Evolutionary conservation across 1,284 basidiomycete genomes (phyloP), one percentile per base, ranked within the genome.

Genomic region (Ustilago tritici): DNA sequence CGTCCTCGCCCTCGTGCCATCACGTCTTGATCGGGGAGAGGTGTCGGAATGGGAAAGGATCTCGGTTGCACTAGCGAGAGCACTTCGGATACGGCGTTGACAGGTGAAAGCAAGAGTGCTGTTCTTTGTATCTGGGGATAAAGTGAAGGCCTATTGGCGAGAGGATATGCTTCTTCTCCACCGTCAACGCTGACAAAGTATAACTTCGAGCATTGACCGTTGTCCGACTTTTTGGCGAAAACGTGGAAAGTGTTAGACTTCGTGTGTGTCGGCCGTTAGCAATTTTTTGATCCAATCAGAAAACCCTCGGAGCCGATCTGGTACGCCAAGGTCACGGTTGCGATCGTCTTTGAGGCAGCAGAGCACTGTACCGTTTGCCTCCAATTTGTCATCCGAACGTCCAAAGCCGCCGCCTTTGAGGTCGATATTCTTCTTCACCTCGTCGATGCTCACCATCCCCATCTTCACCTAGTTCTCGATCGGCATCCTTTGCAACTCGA

Each of bases 331-430:
- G 40, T n/a, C 58, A 47, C 9, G 12, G 4, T 49, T 60, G 60
- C 70, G 70, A 73, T 73, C 70, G 64, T 28, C 36, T 32, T 35
- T 46, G 56, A 34, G 32, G 6, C 19, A 38, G 38, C 64, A 41
- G 53, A 60, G 56, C 60, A 57, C 36, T 43, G 52, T 46, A 49
- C 52, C n/a, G 11, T 64, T 38, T 31, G 54, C 54, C n/a, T 43
- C 61, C 65, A 74, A 68, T 74, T 74, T 74, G 71, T 74, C 71
- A 74, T 74, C 71, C 62, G 23, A 57, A 59, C 46, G 28, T 49
- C 41, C 17, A 36, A 28, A 55, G 53, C 23, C 35, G 46, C 40
- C 38, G 23, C n/a, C 41, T 57, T 36, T 19, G 32, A 36, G 35
- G 9, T 41, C 41, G n/a, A 53, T 53, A 54, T 19, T 56, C 50